Conservation (phyloP, 2,329 filamentous ascomycete species). For the Trichophyton mentagrophytes region DNA sequence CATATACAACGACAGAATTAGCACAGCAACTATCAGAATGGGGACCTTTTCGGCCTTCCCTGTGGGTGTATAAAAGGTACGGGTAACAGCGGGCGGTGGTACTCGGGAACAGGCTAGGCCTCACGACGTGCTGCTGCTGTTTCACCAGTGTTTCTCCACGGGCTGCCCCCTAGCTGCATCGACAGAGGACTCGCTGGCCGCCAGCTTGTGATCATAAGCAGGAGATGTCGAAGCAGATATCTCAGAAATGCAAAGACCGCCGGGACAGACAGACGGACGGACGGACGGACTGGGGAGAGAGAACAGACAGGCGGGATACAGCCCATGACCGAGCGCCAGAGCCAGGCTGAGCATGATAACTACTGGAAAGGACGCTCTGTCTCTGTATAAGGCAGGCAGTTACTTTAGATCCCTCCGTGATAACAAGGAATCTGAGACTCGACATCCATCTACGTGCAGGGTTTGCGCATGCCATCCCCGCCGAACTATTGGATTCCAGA, state of each 20-base stretch:
- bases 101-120: conserved; percentile 1
- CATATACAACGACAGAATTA: not conserved
- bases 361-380: not conserved
- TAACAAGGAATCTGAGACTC: conserved; percentile 3
- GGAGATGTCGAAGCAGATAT: not conserved
- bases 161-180: not conserved
- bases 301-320: not conserved
- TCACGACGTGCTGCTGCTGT: not conserved
- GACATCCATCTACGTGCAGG: not conserved
- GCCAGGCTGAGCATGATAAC: not conserved
- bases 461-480: conserved; percentile 1
- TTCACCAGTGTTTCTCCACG: conserved; percentile 4
- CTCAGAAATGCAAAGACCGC: not conserved
- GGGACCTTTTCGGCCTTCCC: not conserved
- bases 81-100: not conserved
- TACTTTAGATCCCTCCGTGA: not conserved
- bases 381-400: too few relatives aligned
- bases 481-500: conserved; percentile 4
- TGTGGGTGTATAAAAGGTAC: not conserved
- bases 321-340: too few relatives aligned
- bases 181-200: not conserved
- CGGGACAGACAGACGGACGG: too few relatives aligned
- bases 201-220: not conserved
- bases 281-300: not conserved
- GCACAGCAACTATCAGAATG: too few relatives aligned